Percentiles rank a stretch among this genome's conserved stretches.
Evolutionary conservation across 1,284 basidiomycete genomes (phyloP).

Genomic region (Phylloboletellus chloephorus): DNA sequence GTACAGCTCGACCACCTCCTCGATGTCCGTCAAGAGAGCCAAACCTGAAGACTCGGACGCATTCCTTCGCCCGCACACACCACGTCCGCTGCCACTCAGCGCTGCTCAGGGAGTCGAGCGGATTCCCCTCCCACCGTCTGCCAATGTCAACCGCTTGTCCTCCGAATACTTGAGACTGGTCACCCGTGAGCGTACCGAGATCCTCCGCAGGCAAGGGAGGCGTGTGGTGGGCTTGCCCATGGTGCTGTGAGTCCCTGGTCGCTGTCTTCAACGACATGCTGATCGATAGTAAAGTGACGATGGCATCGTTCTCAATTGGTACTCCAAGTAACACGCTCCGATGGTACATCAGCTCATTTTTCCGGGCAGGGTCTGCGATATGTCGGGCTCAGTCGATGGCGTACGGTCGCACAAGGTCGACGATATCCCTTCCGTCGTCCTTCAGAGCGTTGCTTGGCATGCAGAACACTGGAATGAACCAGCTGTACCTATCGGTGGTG

Average conservation of each 20-base stretch:
- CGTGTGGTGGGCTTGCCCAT: constrained; percentile 24
- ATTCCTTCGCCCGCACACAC: constrained; percentile 3
- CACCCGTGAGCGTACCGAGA: constrained; percentile 16
- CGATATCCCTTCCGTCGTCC: background rate
- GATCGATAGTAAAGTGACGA: constrained; percentile 24
- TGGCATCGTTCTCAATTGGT: constrained; percentile 31
- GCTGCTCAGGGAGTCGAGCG: constrained; percentile 28
- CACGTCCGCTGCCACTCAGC: constrained; percentile 19
- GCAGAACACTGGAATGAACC: background rate
- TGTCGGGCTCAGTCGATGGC: constrained; percentile 1
- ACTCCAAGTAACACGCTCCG: constrained; percentile 4
- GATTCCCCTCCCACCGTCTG: constrained; percentile 17
- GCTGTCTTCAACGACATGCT: constrained; percentile 1
- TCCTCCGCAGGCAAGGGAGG: constrained; percentile 22
- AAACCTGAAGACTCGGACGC: constrained; percentile 18
- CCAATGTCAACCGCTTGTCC: constrained; percentile 10
- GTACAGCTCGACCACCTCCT: constrained; percentile 4
- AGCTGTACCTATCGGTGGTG: background rate
- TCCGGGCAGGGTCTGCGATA: constrained; percentile 17
- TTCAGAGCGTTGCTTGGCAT: background rate
- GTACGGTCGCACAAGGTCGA: background rate
- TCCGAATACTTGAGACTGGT: constrained; percentile 16
- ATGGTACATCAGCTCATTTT: constrained; percentile 9
- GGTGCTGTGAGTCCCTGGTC: constrained; percentile 22
- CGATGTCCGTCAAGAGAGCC: constrained; percentile 17